A percentile compares a stretch with the other conserved stretches of the same genome.
These are phyloP conservation scores for Trypanosoma conorhini DNA, from an alignment of 208 protist genomes.

Conservation along the genomic window DNA sequence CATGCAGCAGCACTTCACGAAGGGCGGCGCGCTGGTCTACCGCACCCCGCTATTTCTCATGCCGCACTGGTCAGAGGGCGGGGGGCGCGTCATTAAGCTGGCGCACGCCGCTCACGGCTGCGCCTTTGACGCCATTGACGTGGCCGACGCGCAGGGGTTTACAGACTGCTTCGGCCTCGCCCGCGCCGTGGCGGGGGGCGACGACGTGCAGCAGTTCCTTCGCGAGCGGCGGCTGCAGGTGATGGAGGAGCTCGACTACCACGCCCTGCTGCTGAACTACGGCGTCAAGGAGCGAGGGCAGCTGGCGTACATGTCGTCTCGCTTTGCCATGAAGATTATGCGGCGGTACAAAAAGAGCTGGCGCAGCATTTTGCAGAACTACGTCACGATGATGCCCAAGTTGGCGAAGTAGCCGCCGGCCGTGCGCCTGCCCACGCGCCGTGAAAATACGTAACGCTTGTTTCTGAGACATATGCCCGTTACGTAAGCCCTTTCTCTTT, in stretches of 20 bases:
- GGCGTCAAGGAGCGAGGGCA: slow-evolving; percentile 86
- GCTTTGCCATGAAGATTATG: slow-evolving; percentile 92
- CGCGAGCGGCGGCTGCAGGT: slow-evolving; percentile 85
- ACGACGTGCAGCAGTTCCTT: slow-evolving; percentile 74
- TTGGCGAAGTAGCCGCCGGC: slow-evolving; percentile 19
- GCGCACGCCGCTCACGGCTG: slow-evolving; percentile 86
- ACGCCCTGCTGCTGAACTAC: slow-evolving; percentile 72
- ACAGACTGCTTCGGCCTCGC: slow-evolving; percentile 91
- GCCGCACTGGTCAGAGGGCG: slow-evolving; percentile 89
- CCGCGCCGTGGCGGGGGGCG: slow-evolving; percentile 64
- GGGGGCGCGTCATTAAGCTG: slow-evolving; percentile 84
- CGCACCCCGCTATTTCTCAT: slow-evolving; percentile 84
- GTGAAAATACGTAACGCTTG: background rate
- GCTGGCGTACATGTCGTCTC: slow-evolving; percentile 84
- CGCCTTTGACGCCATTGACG: slow-evolving; percentile 88
- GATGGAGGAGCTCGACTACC: slow-evolving; percentile 89
- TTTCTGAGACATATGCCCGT: background rate
- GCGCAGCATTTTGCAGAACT: slow-evolving; percentile 85
- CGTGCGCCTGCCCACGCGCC: background rate
- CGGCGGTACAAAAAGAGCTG: slow-evolving; percentile 89
- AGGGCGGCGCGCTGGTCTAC: slow-evolving; percentile 80
- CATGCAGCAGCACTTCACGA: slow-evolving; percentile 89
- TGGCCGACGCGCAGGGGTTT: slow-evolving; percentile 89
- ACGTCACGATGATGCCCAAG: slow-evolving; percentile 87
- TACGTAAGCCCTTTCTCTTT: background rate